Conservation (phyloP, 2,329 filamentous ascomycete species). For the Arthrinium phaeospermum region DNA sequence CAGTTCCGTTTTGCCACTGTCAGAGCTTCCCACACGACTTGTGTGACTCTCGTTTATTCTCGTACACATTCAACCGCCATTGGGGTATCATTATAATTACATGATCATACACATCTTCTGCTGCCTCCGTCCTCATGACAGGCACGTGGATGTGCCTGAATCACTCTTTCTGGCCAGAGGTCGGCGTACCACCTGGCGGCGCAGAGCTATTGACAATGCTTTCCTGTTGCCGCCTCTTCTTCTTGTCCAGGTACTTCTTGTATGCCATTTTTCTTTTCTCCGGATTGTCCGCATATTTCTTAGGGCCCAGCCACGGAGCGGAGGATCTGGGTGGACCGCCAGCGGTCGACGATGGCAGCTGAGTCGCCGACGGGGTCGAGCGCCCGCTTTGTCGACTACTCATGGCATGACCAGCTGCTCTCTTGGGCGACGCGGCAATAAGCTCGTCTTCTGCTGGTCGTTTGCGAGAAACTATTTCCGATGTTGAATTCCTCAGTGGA, state of each 20-base stretch:
- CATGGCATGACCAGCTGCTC: neutral
- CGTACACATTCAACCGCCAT: neutral
- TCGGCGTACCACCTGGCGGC: constrained; percentile 14
- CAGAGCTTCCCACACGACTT: neutral
- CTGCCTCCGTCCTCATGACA: neutral
- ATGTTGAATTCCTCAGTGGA: constrained; percentile 23
- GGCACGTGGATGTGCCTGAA: neutral
- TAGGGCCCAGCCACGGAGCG: neutral
- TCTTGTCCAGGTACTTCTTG: constrained; percentile 26
- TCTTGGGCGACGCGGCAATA: neutral
- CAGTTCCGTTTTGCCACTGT: neutral
- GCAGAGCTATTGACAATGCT: constrained; percentile 26
- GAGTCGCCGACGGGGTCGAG: constrained; percentile 18
- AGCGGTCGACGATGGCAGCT: constrained; percentile 18
- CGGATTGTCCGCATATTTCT: constrained; percentile 17
- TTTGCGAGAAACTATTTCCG: constrained; percentile 26
- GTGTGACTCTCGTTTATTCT: neutral
- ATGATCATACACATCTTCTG: neutral
- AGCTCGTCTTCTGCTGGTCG: constrained; percentile 20
- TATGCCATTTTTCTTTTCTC: constrained; percentile 24
- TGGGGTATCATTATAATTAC: neutral
- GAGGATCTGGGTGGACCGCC: neutral
- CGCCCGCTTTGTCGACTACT: neutral
- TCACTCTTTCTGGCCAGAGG: constrained; percentile 17
- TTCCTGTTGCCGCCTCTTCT: constrained; percentile 20